phyloP scores from a whole-genome alignment of 495 filamentous ascomycete species.

The Pyronema domesticum region DNA sequence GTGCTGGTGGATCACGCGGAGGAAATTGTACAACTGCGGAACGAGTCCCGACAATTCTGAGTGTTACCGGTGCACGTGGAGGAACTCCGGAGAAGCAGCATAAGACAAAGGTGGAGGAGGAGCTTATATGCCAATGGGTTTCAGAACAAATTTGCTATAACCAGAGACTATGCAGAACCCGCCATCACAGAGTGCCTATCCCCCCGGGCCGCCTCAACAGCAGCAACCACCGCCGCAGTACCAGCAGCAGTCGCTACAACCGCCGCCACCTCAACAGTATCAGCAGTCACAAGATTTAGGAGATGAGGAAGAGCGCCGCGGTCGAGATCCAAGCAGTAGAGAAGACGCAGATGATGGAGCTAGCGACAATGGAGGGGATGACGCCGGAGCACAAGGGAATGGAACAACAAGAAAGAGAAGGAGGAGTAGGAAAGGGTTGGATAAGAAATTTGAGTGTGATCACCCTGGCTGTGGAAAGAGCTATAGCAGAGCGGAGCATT shows the following conservation, averaged over 20 bases:
- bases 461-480: slow-evolving; percentile 83
- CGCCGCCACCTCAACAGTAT: slow-evolving; percentile 8
- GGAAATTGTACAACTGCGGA: not conserved
- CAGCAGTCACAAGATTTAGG: not conserved
- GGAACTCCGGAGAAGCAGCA: not conserved
- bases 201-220: slow-evolving; percentile 11
- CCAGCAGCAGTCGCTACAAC: slow-evolving; percentile 11
- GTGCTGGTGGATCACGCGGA: not conserved
- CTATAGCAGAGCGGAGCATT: slow-evolving; percentile 90
- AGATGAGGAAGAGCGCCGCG: slow-evolving; percentile 6
- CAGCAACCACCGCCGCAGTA: slow-evolving; percentile 6
- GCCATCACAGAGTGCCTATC: not conserved
- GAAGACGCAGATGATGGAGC: slow-evolving; percentile 24
- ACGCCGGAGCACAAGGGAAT: slow-evolving; percentile 17
- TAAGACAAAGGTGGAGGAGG: not conserved
- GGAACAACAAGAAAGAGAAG: slow-evolving; percentile 46
- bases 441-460: slow-evolving; percentile 90
- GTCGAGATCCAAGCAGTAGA: slow-evolving; percentile 18
- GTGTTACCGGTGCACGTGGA: not conserved
- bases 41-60: not conserved
- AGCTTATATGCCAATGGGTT: slow-evolving; percentile 1
- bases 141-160: slow-evolving; percentile 3
- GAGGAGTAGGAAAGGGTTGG: slow-evolving; percentile 68
- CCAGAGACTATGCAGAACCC: not conserved
- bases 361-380: slow-evolving; percentile 23